Evolutionary conservation across 352 stramenopile genomes (phyloP), one percentile per base, ranked within the genome.

Genomic region (Phytopythium sindhum): DNA sequence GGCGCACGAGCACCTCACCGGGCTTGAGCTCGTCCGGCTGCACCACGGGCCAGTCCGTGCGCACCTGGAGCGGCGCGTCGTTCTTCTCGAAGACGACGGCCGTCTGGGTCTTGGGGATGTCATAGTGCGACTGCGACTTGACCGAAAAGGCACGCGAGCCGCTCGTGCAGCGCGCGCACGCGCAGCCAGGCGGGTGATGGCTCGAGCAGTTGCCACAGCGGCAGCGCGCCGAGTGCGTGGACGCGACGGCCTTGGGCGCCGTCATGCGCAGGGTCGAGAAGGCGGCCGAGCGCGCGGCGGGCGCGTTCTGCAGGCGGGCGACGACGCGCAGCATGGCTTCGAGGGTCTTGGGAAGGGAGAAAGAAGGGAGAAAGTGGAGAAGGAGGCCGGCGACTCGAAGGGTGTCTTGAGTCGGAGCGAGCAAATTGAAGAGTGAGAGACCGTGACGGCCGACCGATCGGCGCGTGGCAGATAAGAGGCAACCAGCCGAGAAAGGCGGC

Each of bases 81-180:
- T 78, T 65, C 35, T 76, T 64, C 59, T 86, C 77, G 56, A 84
- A 86, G 11, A 84, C 72, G 21, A 84, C 61, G 19, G 77, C 77
- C 6, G 61, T 75, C 53, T 83, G 77, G 23, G 77, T 83, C 74
- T 72, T 83, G 11, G 77, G 74, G 57, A 86, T 81, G 53, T 74
- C 62, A 50, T 83, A 86, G 15, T 45, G 60, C 11, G 65, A 28
- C 61, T 86, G 77, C 15, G 72, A 83, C 47, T 72, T 64, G 48
- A 81, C 68, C 4, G 64, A 64, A 58, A 78, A 77, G 9, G 37
- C 61, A 55, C 72, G 66, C 45, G 72, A 77, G 48, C 64, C 64
- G 44, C 44, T 51, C n/a, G 44, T 29, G 56, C 53, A 66, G 15
- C 39, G n/a, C 24, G 48, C 24, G 39, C 60, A 70, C 26, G 31